Base-by-base conservation (phyloP, 306 rosid genomes). In the Lathyrus aphaca region DNA sequence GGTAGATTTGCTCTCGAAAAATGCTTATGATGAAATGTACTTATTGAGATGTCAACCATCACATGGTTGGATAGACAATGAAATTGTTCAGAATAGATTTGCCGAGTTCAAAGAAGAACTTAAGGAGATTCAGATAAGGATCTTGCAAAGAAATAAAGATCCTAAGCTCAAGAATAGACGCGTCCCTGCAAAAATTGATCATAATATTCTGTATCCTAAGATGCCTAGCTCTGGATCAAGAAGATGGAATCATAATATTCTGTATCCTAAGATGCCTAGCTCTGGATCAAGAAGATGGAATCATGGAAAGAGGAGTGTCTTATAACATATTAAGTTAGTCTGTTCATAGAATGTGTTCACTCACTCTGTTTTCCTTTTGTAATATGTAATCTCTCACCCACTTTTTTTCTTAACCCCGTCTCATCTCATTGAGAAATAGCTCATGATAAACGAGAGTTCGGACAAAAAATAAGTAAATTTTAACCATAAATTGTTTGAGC, bases 81-180 rank as follows among this genome's bases (percentile, higher is more conserved):
- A 82, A 64, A 74, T 69, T 69, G 64, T 82, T 60, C 75, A 23
- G 45, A 68, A 66, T 23, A 78, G 72, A 74, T 86, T 91, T 59
- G 79, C 75, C 10, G 82, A 82, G 81, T 85, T 88, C 71, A 62
- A 19, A 18, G 67, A 73, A 79, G 89, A 83, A 57, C 82, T 86
- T 0, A 53, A 49, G 71, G 70, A 71, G 61, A 85, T 88, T 80
- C 80, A 82, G 65, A 60, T 65, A 68, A 82, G 78, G 84, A 87
- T 83, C 27, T 37, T 64, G 64, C 71, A 73, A 8, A 84, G 86
- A 74, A 87, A 91, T 42, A 72, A 60, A n/a, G 85, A 84, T 65
- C 80, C 84, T 23, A 76, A 58, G 78, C 88, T 83, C 35, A 84
- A 82, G 81, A 91, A 89, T 79, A 85, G 96, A 73, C 46, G 68